Percentiles rank a stretch among this genome's conserved stretches.
phyloP scores from a whole-genome alignment of 2,329 filamentous ascomycete genomes.

The Amauroascus niger region DNA sequence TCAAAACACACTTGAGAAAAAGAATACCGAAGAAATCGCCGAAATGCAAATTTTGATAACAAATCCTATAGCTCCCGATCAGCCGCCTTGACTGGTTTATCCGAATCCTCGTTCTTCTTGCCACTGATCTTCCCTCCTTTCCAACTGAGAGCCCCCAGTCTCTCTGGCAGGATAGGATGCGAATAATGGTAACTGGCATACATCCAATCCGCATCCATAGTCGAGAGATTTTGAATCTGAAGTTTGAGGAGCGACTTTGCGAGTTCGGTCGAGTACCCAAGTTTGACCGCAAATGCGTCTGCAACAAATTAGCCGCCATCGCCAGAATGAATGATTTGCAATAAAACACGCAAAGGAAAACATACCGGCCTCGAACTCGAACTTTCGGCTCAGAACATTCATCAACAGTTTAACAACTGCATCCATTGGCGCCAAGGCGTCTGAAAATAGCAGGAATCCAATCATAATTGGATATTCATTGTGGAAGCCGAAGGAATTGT shows the following conservation, averaged over 20 bases:
- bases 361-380: slow-evolving; percentile 85
- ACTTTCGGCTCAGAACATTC: slow-evolving; percentile 89
- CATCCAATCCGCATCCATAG: slow-evolving; percentile 98
- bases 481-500: slow-evolving; percentile 81
- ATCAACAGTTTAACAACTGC: slow-evolving; percentile 88
- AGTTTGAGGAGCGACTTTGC: slow-evolving; percentile 88
- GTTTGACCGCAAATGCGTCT: slow-evolving; percentile 73
- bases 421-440: slow-evolving; percentile 89
- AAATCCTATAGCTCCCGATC: slow-evolving; percentile 61
- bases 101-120: slow-evolving; percentile 43
- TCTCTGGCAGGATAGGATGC: slow-evolving; percentile 89
- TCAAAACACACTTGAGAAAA: neutral
- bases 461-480: slow-evolving; percentile 82
- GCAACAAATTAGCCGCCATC: slow-evolving; percentile 19
- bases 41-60: slow-evolving; percentile 4
- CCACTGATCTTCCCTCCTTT: slow-evolving; percentile 47
- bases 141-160: slow-evolving; percentile 85
- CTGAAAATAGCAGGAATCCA: slow-evolving; percentile 94
- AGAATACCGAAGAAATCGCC: neutral
- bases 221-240: slow-evolving; percentile 94
- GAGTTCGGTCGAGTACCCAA: slow-evolving; percentile 76
- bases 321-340: neutral
- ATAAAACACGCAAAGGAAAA: no score
- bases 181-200: slow-evolving; percentile 98
- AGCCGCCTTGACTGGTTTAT: slow-evolving; percentile 57